Conservation (phyloP, 2,329 filamentous ascomycete species). For the Pseudogymnoascus sp. region DNA sequence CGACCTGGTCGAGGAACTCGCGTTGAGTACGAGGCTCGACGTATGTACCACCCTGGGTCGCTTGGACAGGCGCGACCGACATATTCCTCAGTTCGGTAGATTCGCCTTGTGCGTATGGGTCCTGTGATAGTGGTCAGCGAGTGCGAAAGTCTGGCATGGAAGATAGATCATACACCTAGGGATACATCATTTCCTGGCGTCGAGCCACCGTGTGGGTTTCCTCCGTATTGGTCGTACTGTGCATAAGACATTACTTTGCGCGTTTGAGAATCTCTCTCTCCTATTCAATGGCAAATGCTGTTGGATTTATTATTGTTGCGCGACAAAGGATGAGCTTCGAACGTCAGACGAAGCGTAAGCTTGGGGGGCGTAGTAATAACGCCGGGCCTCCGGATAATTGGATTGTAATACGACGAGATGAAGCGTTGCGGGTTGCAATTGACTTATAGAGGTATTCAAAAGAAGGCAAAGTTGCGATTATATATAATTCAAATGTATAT, state of each 20-base stretch:
- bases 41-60: slow-evolving; percentile 17
- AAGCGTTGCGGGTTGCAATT: neutral
- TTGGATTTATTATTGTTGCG: neutral
- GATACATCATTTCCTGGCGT: slow-evolving; percentile 29
- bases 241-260: slow-evolving; percentile 45
- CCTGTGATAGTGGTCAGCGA: slow-evolving; percentile 11
- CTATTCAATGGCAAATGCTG: neutral
- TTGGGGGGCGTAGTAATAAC: neutral
- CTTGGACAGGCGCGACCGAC: slow-evolving; percentile 19
- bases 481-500: neutral
- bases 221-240: slow-evolving; percentile 44
- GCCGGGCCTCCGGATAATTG: neutral
- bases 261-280: too few species aligned
- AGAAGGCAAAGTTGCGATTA: neutral
- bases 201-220: slow-evolving; percentile 53
- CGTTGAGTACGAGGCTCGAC: slow-evolving; percentile 45
- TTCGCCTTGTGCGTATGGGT: slow-evolving; percentile 16
- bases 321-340: neutral
- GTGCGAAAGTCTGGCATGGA: neutral
- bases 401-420: neutral
- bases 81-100: slow-evolving; percentile 20
- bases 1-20: slow-evolving; percentile 61
- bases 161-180: slow-evolving; percentile 9
- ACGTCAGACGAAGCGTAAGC: slow-evolving; percentile 6
- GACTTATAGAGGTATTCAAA: neutral